Conservation (phyloP, 2,329 filamentous ascomycete species). For the Talaromyces sp. region DNA sequence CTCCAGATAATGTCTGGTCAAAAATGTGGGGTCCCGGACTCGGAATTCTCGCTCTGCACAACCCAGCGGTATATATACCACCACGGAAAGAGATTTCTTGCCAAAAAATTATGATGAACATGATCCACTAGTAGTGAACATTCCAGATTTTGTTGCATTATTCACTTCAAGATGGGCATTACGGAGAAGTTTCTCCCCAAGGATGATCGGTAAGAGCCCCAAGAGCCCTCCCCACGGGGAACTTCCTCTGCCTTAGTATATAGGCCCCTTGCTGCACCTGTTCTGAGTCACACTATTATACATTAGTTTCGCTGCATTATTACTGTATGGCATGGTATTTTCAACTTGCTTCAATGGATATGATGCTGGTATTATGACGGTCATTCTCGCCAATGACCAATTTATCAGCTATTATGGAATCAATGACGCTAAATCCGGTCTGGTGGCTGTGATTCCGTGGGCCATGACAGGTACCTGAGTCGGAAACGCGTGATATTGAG, state of each 20-base stretch:
- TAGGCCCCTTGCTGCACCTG: no score
- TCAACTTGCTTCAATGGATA: slow-evolving; percentile 48
- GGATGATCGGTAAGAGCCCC: slow-evolving; percentile 37
- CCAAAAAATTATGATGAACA: not conserved
- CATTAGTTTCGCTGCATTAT: slow-evolving; percentile 31
- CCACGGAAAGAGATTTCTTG: not conserved
- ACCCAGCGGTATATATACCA: not conserved
- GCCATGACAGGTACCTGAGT: slow-evolving; percentile 38
- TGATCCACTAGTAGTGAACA: not conserved
- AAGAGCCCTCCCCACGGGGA: no score
- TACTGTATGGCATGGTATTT: slow-evolving; percentile 45
- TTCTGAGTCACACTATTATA: not conserved
- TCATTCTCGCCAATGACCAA: slow-evolving; percentile 48
- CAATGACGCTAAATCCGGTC: slow-evolving; percentile 36
- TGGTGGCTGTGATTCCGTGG: slow-evolving; percentile 48
- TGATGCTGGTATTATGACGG: slow-evolving; percentile 48
- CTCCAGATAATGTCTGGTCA: not conserved
- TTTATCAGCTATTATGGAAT: slow-evolving; percentile 47
- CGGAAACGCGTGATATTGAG: not conserved
- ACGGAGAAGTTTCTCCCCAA: slow-evolving; percentile 40
- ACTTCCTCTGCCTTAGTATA: no score
- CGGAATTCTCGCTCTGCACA: not conserved
- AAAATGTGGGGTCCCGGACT: slow-evolving; percentile 11
- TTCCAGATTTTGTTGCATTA: no score
- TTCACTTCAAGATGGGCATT: slow-evolving; percentile 15